These are phyloP conservation scores for Vitis amurensis DNA, from an alignment of 164 flowering plant species.

Conservation along the genomic window DNA sequence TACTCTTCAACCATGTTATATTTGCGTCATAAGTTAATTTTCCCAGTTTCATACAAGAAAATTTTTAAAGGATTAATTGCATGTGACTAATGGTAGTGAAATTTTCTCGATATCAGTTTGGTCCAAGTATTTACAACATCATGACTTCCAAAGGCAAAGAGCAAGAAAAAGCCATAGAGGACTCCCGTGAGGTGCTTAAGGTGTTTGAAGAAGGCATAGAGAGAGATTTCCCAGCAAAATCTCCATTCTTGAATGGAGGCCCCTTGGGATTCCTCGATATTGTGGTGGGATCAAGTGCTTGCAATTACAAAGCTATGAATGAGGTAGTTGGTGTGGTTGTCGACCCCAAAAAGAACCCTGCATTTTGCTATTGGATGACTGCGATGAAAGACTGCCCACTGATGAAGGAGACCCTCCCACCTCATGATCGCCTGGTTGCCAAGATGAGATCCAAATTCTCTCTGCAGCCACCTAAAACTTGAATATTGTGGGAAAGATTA, in stretches of 20 bases:
- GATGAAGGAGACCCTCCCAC: conserved; percentile 20
- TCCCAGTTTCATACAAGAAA: no score
- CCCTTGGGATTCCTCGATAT: conserved; percentile 13
- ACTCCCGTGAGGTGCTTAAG: conserved; percentile 4
- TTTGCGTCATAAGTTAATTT: no score
- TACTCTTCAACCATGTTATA: no score
- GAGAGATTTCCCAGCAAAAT: conserved; percentile 5
- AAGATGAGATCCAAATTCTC: neutral
- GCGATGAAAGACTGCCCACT: conserved; percentile 11
- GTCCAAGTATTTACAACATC: neutral
- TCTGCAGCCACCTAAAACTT: neutral
- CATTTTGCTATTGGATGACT: conserved; percentile 11
- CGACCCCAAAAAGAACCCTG: conserved; percentile 6
- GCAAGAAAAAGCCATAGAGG: conserved; percentile 17
- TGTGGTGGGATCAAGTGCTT: conserved; percentile 7
- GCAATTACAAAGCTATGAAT: conserved; percentile 12
- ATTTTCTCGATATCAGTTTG: neutral
- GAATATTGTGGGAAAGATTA: neutral
- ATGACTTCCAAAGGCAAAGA: conserved; percentile 15
- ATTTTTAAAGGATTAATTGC: neutral
- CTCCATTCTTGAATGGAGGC: neutral
- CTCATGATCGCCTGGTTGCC: conserved; percentile 18
- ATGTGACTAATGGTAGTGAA: neutral
- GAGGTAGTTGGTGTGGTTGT: conserved; percentile 10
- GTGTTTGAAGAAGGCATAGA: conserved; percentile 22